Evolutionary conservation across 768 basidiomycete species (phyloP), one percentile per base, ranked within the genome.

Genomic region (Tulasnella sp.): DNA sequence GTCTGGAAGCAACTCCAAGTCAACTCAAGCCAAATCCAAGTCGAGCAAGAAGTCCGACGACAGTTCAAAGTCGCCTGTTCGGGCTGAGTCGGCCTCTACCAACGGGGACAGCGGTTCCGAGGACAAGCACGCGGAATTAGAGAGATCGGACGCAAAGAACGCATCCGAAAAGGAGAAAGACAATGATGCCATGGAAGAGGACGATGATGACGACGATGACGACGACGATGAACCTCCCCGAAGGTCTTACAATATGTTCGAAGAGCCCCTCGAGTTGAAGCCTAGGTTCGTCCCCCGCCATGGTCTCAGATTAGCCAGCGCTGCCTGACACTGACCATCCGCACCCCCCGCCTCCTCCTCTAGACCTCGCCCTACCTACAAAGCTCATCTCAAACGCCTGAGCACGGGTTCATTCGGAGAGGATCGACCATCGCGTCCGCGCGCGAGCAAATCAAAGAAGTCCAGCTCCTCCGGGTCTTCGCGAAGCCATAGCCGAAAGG

Each of bases 381-480:
- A 80, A 58, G 34, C 73, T 9, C 78, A 80, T 48, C 44, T 80
- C 40, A 80, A 80, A 69, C 72, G 78, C n/a, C 40, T 69, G 34
- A 80, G 78, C 78, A 80, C 64, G n/a, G 73, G 78, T 28, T 80
- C 78, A 28, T 14, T 54, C 72, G 78, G 78, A 28, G 78, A 80
- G 48, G 58, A 78, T 31, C 77, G 48, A 22, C 48, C 77, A n/a
- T 60, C 77, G 5, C 40, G 75, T 22, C 75, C 75, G 22, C 77
- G 77, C 31, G 73, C 73, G 73, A 41, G 73, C 44, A 74, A 74
- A 74, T 24, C 73, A 24, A 78, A 69, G 60, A 58, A 41, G 77
- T 60, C 48, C 60, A 78, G 44, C 44, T 41, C 73, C 40, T 74
- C 60, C 60, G 60, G 44, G 44, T 34, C 40, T 48, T 48, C 77